phyloP scores from a whole-genome alignment of 208 protist species.

The Acanthamoeba lenticulata region DNA sequence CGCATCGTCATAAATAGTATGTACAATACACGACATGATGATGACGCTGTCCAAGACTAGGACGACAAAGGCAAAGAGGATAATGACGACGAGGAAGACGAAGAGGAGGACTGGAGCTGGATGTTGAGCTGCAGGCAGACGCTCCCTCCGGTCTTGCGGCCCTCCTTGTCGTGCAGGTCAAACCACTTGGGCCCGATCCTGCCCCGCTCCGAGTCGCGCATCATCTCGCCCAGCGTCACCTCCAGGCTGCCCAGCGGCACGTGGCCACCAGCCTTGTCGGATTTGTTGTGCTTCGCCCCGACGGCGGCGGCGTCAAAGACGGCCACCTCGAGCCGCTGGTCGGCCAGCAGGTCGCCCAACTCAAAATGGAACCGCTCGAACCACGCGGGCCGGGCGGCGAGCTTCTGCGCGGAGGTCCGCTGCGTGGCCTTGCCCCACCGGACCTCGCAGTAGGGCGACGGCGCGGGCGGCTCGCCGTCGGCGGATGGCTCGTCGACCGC shows the following conservation, averaged over 20 bases:
- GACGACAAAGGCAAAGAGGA: too few species aligned
- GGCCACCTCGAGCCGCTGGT: background rate
- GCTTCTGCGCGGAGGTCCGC: background rate
- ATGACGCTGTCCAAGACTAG: background rate
- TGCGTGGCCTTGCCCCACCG: background rate
- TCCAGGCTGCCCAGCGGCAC: background rate
- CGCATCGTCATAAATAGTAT: background rate
- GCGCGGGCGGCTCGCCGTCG: background rate
- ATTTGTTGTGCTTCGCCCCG: too few species aligned
- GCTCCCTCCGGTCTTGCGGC: background rate
- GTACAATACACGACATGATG: background rate
- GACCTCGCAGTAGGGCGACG: conserved; percentile 34
- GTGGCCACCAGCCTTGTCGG: background rate
- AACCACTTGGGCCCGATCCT: conserved; percentile 11
- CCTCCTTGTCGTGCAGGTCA: background rate
- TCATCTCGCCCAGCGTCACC: background rate
- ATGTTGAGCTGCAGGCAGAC: conserved; percentile 15
- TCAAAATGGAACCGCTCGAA: conserved; percentile 54
- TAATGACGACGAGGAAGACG: background rate
- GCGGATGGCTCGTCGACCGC: background rate
- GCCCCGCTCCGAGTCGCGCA: background rate
- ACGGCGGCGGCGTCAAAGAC: background rate
- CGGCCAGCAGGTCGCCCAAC: background rate
- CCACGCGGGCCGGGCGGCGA: background rate
- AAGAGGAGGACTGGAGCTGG: background rate